Percentiles rank a stretch among this genome's conserved stretches.
Conservation (phyloP, 768 basidiomycete genomes). For the Xerocomellus amylosporus region DNA sequence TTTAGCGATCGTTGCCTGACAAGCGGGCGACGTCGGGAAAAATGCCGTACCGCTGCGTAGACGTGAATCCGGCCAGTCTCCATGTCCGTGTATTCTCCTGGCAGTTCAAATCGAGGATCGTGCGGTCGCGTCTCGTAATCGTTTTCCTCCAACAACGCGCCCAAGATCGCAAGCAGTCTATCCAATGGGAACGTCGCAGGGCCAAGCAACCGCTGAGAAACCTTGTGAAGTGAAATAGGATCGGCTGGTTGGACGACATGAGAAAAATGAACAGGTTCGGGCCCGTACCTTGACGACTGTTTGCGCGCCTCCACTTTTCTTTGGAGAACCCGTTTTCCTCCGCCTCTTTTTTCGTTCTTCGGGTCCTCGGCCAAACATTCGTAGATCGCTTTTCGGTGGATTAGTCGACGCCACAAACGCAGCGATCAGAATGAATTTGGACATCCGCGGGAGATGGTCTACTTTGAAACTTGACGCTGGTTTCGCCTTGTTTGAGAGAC, state of each 20-base stretch:
- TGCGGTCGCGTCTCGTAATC: slow-evolving; percentile 45
- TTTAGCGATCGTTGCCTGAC: slow-evolving; percentile 1
- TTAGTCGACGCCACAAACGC: slow-evolving; percentile 84
- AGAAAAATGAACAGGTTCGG: neutral
- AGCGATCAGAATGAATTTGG: slow-evolving; percentile 72
- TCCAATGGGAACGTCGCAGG: slow-evolving; percentile 79
- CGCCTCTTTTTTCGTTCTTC: slow-evolving; percentile 64
- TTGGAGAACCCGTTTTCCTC: slow-evolving; percentile 38
- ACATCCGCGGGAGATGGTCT: slow-evolving; percentile 56
- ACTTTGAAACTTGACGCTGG: slow-evolving; percentile 18
- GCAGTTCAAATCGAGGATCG: slow-evolving; percentile 47
- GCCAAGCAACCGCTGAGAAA: slow-evolving; percentile 76
- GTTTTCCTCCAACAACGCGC: slow-evolving; percentile 73
- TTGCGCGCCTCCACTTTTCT: slow-evolving; percentile 36
- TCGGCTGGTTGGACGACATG: neutral
- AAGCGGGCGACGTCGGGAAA: neutral
- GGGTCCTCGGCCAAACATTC: slow-evolving; percentile 76
- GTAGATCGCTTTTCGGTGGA: slow-evolving; percentile 72
- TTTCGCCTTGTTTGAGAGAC: slow-evolving; percentile 2
- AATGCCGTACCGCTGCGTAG: slow-evolving; percentile 51
- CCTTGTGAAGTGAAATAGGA: slow-evolving; percentile 34
- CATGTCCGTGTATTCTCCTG: slow-evolving; percentile 75
- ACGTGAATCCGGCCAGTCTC: slow-evolving; percentile 63
- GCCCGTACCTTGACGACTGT: slow-evolving; percentile 45
- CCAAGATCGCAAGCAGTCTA: slow-evolving; percentile 75